Evolutionary conservation across 1,284 basidiomycete species (phyloP).

Genomic region (Caloboletus firmus): DNA sequence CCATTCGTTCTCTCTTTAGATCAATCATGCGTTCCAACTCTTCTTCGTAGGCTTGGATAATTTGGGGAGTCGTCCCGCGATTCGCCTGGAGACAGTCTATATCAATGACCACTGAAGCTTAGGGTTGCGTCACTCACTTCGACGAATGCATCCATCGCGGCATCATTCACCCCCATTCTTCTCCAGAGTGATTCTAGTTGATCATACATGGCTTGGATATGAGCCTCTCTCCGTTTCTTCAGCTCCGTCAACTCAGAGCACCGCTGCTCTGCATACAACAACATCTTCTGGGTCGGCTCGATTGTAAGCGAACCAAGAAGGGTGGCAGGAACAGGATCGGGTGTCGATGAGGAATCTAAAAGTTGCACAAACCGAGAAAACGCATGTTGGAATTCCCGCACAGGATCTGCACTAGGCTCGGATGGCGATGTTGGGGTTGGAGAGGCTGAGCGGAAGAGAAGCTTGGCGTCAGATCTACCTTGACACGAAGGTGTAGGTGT

Average conservation of each 20-base stretch:
- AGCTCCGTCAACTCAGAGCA: slow-evolving; percentile 64
- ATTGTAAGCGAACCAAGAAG: slow-evolving; percentile 52
- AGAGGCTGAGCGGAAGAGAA: slow-evolving; percentile 33
- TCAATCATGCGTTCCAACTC: slow-evolving; percentile 91
- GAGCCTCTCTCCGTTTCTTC: slow-evolving; percentile 67
- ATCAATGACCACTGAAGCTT: background rate
- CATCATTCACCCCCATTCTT: slow-evolving; percentile 69
- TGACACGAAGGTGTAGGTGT: slow-evolving; percentile 53
- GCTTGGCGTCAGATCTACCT: slow-evolving; percentile 24
- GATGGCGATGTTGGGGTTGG: slow-evolving; percentile 27
- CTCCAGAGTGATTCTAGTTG: slow-evolving; percentile 82
- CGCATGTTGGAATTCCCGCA: slow-evolving; percentile 51
- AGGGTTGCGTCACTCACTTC: slow-evolving; percentile 43
- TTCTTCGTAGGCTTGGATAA: slow-evolving; percentile 78
- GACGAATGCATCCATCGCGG: slow-evolving; percentile 79
- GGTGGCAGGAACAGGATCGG: slow-evolving; percentile 38
- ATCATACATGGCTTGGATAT: slow-evolving; percentile 86
- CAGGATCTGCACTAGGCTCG: slow-evolving; percentile 22
- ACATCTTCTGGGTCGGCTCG: slow-evolving; percentile 64
- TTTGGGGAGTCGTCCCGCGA: slow-evolving; percentile 74
- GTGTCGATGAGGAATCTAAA: slow-evolving; percentile 59
- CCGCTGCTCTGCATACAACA: slow-evolving; percentile 61
- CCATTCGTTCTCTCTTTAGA: slow-evolving; percentile 86
- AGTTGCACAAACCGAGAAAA: slow-evolving; percentile 61
- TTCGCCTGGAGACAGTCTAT: slow-evolving; percentile 36